Conservation (phyloP, 805 yeast genomes). For the Debaryomyces maramus region DNA sequence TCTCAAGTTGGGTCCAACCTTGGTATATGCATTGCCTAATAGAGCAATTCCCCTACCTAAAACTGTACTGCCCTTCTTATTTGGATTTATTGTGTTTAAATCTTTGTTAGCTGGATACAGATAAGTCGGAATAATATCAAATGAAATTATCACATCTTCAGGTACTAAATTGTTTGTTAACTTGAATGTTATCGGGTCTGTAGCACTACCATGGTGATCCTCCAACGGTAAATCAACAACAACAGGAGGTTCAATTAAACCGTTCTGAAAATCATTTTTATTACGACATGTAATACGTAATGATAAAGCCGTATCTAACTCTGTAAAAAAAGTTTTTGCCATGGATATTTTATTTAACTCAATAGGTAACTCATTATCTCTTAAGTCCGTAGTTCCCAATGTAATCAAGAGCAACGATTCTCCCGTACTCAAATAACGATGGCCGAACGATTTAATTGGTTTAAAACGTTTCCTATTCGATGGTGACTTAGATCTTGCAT, state of each 20-base stretch:
- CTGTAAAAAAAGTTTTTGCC: conserved; percentile 75
- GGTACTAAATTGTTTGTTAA: conserved; percentile 47
- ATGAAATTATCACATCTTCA: conserved; percentile 58
- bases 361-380: conserved; percentile 59
- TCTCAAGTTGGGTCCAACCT: conserved; percentile 66
- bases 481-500: conserved; percentile 23
- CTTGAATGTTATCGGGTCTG: conserved; percentile 75
- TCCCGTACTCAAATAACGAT: conserved; percentile 59
- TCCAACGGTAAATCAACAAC: conserved; percentile 80
- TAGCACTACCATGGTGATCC: conserved; percentile 66
- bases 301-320: conserved; percentile 84
- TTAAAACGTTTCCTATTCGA: conserved; percentile 29
- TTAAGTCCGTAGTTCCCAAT: conserved; percentile 79
- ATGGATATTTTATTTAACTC: conserved; percentile 73
- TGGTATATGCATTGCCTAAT: conserved; percentile 58
- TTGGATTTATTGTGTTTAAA: conserved; percentile 8
- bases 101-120: conserved; percentile 40
- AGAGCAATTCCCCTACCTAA: conserved; percentile 85
- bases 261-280: conserved; percentile 19
- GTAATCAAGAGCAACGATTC: conserved; percentile 79
- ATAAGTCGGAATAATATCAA: conserved; percentile 90
- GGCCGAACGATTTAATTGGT: conserved; percentile 84
- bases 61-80: conserved; percentile 21
- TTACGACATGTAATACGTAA: conserved; percentile 53
- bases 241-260: conserved; percentile 52